These are phyloP conservation scores for Fusarium newnesense DNA, from an alignment of 2,329 filamentous ascomycete species.

Conservation along the genomic window DNA sequence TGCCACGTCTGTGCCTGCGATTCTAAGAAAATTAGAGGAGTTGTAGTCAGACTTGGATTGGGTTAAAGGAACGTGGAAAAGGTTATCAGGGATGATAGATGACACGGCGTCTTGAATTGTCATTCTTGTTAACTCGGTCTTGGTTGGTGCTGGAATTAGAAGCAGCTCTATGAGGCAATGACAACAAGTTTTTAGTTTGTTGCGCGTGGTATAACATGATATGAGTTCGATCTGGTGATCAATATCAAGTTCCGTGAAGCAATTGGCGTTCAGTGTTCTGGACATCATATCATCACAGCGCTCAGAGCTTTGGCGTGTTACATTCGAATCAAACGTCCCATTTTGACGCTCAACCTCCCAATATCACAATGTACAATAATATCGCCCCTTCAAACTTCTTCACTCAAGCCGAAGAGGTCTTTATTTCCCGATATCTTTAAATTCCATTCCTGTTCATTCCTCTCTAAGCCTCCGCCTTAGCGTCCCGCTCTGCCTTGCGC, in stretches of 20 bases:
- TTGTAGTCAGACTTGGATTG: conserved; percentile 50
- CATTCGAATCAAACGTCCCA: conserved; percentile 39
- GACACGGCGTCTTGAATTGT: conserved; percentile 23
- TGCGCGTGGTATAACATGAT: neutral
- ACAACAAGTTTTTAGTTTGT: conserved; percentile 5
- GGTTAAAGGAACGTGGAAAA: conserved; percentile 27
- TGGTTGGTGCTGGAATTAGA: conserved; percentile 17
- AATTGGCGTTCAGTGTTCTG: neutral
- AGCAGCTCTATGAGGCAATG: conserved; percentile 15
- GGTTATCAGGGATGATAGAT: conserved; percentile 23
- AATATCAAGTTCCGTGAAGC: neutral
- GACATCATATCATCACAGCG: conserved; percentile 14
- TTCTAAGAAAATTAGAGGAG: conserved; percentile 68
- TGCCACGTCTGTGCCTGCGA: conserved; percentile 81
- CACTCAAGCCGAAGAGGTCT: conserved; percentile 4
- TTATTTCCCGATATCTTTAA: conserved; percentile 19
- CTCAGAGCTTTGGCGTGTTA: conserved; percentile 16
- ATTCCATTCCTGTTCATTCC: conserved; percentile 4
- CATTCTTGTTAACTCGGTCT: neutral
- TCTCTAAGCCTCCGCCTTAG: conserved; percentile 41
- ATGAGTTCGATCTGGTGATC: neutral
- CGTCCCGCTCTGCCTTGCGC: conserved; percentile 63
- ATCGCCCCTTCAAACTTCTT: conserved; percentile 9
- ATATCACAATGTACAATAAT: conserved; percentile 41
- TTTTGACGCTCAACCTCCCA: conserved; percentile 42